phyloP scores from a whole-genome alignment of 2,329 filamentous ascomycete genomes.

The Cladosporium sp. region DNA sequence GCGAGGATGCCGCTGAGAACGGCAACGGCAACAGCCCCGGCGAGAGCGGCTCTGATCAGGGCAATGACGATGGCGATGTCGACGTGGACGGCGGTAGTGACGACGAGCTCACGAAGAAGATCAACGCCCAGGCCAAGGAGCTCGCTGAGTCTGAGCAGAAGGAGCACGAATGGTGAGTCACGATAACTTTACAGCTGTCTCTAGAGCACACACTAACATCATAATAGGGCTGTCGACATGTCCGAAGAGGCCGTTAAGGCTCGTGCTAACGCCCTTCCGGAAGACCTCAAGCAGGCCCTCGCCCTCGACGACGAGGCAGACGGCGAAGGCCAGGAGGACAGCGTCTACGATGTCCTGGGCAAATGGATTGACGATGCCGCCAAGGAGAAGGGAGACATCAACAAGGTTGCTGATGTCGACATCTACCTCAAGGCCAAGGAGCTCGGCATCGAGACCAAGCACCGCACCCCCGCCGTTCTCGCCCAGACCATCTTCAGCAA shows the following conservation, averaged over 20 bases:
- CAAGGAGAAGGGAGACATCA: conserved; percentile 64
- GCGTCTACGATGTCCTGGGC: conserved; percentile 82
- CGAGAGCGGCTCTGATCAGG: conserved; percentile 63
- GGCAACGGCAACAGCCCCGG: conserved; percentile 58
- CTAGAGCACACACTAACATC: not conserved
- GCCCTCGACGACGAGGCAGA: conserved; percentile 67
- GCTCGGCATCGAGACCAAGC: conserved; percentile 87
- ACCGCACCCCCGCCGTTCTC: conserved; percentile 86
- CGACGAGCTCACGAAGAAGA: conserved; percentile 80
- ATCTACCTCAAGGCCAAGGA: conserved; percentile 98
- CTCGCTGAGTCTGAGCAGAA: conserved; percentile 67
- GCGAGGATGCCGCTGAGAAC: conserved; percentile 49
- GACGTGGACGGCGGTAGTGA: conserved; percentile 74
- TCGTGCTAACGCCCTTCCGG: conserved; percentile 87
- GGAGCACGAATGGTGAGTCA: conserved; percentile 70
- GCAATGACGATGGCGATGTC: conserved; percentile 60
- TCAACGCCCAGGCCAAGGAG: conserved; percentile 63
- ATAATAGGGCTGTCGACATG: conserved; percentile 71
- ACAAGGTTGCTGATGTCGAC: conserved; percentile 78
- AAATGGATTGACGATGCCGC: conserved; percentile 82
- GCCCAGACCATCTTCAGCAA: conserved; percentile 92
- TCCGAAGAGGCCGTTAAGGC: conserved; percentile 93
- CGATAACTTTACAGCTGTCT: not conserved
- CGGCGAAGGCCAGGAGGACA: conserved; percentile 73
- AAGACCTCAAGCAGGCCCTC: conserved; percentile 82